Base-by-base conservation (phyloP, 352 stramenopile genomes). In the Globisporangium cylindrosporum region DNA sequence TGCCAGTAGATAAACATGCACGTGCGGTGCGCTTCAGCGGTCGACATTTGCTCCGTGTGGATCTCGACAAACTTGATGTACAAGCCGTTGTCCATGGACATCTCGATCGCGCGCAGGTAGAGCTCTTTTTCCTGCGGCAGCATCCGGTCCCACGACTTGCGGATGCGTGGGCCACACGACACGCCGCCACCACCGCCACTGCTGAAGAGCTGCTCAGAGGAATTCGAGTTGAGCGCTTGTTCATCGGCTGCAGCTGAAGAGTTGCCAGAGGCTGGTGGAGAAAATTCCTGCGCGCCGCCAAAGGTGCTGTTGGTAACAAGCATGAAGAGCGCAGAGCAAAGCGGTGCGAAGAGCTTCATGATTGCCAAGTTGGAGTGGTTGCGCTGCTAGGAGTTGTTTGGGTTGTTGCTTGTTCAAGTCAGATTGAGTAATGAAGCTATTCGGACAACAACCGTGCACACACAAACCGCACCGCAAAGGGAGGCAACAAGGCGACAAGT, bases 1-100 rank as follows among this genome's bases (percentile, higher is more conserved):
- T 96, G 89, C 89, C 89, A 96, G 66, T 93, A 95, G 64, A 95
- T 46, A 60, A 96, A 96, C 84, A 95, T 94, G 67, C 88, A 95
- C 69, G 86, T 95, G 55, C 84, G 80, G 68, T 96, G 89, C 20
- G 89, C 89, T 73, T 96, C 88, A 0, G 69, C 63, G 0, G 84
- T 88, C 55, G 84, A 93, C 85, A 94, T 92, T 64, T 86, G 77
- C 75, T 96, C 84, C 56, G 84, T 92, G 72, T 96, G 89, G 69
- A 95, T 89, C 74, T 94, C 84, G 22, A 95, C 80, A 56, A 96
- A 96, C 67, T 90, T 90, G 71, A 94, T 88, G 67, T 96, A 94
- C 55, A 88, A 79, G 12, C 88, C 88, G 57, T 90, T 73, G 62
- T 96, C 86, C 89, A 95, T 96, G 5, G 83, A 69, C 14, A 66